phyloP scores from a whole-genome alignment of 2,329 filamentous ascomycete species.

The Nigrospora oryzae region DNA sequence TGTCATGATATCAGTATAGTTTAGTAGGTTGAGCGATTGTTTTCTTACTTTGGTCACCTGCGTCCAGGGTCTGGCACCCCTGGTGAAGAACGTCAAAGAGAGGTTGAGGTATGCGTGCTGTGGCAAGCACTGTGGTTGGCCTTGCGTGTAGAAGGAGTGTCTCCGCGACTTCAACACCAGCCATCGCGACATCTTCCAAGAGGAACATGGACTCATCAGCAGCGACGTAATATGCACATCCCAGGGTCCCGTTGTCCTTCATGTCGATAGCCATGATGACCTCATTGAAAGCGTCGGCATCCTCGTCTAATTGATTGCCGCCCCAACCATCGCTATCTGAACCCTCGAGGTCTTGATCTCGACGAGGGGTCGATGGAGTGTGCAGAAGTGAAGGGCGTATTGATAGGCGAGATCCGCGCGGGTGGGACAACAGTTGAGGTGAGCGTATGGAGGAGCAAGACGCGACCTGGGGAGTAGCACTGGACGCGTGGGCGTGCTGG shows the following conservation, averaged over 20 bases:
- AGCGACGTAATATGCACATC: slow-evolving; percentile 76
- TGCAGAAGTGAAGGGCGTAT: slow-evolving; percentile 11
- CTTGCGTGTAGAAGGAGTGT: slow-evolving; percentile 45
- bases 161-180: slow-evolving; percentile 61
- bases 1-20: slow-evolving; percentile 5
- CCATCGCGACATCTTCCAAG: slow-evolving; percentile 66
- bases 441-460: slow-evolving; percentile 12
- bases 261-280: slow-evolving; percentile 76
- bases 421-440: slow-evolving; percentile 12
- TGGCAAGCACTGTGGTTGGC: slow-evolving; percentile 47
- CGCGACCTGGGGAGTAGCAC: slow-evolving; percentile 3
- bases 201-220: slow-evolving; percentile 63
- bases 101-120: slow-evolving; percentile 33
- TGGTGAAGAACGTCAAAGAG: no score
- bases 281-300: slow-evolving; percentile 44
- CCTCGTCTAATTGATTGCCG: slow-evolving; percentile 9
- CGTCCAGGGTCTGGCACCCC: slow-evolving; percentile 1
- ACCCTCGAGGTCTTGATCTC: background rate
- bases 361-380: slow-evolving; percentile 4
- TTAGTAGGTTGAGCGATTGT: background rate
- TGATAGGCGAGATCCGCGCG: slow-evolving; percentile 14
- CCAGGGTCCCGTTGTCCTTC: slow-evolving; percentile 60
- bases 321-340: background rate
- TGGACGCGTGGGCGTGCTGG: slow-evolving; percentile 5
- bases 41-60: background rate